Evolutionary conservation across 441 rosid genomes (phyloP), one percentile per base, ranked within the genome.

Genomic region (Pelargonium fulgidum): DNA sequence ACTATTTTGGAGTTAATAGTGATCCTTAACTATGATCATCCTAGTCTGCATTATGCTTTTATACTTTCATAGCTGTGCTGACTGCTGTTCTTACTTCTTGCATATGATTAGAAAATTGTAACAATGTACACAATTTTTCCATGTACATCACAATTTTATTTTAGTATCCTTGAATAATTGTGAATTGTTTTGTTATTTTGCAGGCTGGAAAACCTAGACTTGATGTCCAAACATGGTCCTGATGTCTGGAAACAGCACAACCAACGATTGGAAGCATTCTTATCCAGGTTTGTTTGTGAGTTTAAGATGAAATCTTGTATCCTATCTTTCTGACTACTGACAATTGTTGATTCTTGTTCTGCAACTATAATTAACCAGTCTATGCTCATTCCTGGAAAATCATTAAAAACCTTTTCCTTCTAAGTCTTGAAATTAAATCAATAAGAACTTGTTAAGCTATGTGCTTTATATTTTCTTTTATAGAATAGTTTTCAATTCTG

Each of bases 161-260:
- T 72, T 67, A 47, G 54, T 54, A 8, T 54, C 29, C 68, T 68
- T 50, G 22, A 48, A 10, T 54, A 61, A 33, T 58, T 62, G 1
- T 7, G 19, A 65, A 61, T 26, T 56, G 33, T 58, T 67, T 71
- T 62, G 33, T 67, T 75, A 39, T 62, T 69, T 68, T 74, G 39
- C 76, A 93, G 98, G 89, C 79, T 93, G 81, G 98, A 93, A 78
- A 93, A 93, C 74, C 78, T 93, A 80, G 98, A 93, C n/a, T 50
- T 93, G 80, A 83, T 93, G 88, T 82, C 87, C 66, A 93, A 89
- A 75, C 81, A 83, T 71, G 91, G 90, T 65, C 89, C 97, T n/a
- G 93, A 89, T 78, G 84, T 87, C 52, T 93, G 97, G 96, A 79
- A 74, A 72, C 92, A 82, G 74, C 87, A 87, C 80, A 93, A 89